Evolutionary conservation across 2,329 filamentous ascomycete species (phyloP).

Genomic region (Fusarium globosum): DNA sequence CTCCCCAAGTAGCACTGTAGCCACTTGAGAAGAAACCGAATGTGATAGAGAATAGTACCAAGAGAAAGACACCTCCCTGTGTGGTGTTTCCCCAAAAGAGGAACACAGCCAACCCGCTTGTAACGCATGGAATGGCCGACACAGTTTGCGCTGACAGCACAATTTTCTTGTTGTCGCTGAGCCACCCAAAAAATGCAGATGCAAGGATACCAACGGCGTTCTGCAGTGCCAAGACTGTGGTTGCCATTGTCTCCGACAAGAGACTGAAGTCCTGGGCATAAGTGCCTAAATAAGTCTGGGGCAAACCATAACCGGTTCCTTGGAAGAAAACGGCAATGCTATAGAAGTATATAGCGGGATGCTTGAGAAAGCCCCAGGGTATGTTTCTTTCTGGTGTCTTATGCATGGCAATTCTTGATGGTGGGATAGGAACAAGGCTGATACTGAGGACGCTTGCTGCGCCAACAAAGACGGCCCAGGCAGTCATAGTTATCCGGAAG

Average conservation of each 20-base stretch:
- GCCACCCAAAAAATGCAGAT: neutral
- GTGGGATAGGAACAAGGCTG: neutral
- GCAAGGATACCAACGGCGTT: neutral
- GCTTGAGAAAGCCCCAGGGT: neutral
- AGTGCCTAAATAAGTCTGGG: neutral
- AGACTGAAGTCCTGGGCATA: neutral
- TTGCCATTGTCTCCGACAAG: neutral
- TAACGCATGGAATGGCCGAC: neutral
- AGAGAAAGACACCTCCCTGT: neutral
- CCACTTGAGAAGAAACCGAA: constrained; percentile 1
- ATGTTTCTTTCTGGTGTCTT: neutral
- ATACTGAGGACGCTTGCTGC: neutral
- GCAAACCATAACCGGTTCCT: neutral
- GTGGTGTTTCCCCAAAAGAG: neutral
- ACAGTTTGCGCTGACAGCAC: neutral
- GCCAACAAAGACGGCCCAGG: neutral
- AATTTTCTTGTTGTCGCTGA: neutral
- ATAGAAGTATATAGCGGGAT: neutral
- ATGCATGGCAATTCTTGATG: neutral
- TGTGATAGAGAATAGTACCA: neutral
- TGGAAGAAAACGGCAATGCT: neutral
- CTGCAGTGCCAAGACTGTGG: neutral
- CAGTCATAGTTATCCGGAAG: neutral
- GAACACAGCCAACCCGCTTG: neutral
- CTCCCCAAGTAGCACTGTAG: neutral